phyloP scores from a whole-genome alignment of 2,329 filamentous ascomycete species.

The Pyrenophora teres region DNA sequence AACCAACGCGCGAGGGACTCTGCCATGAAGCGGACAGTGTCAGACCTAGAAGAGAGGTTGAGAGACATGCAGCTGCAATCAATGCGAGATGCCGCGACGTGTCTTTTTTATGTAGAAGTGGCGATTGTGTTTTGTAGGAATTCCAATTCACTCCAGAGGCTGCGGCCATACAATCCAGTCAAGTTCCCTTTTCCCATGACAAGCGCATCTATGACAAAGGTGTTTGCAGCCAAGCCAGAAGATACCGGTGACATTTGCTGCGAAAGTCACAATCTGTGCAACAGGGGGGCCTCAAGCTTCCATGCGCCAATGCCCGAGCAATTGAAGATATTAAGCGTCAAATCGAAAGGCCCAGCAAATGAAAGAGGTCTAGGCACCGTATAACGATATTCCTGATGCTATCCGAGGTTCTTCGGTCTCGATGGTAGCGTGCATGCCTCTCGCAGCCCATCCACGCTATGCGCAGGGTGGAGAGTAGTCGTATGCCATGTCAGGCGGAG shows the following conservation, averaged over 20 bases:
- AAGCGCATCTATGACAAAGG: conserved; percentile 29
- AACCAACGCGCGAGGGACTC: neutral
- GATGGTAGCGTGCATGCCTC: conserved; percentile 31
- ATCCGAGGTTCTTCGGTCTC: conserved; percentile 17
- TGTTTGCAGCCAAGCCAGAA: conserved; percentile 26
- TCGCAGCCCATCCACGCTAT: conserved; percentile 19
- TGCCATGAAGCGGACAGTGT: neutral
- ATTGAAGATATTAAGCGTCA: conserved; percentile 22
- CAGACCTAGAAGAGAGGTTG: too few relatives aligned
- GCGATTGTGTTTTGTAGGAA: conserved; percentile 10
- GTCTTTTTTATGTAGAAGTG: neutral
- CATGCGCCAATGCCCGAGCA: conserved; percentile 26
- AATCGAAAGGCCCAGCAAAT: conserved; percentile 24
- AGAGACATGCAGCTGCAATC: neutral
- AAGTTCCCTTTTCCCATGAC: conserved; percentile 26
- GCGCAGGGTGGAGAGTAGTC: conserved; percentile 30
- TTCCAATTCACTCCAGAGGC: conserved; percentile 25
- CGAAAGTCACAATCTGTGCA: conserved; percentile 35
- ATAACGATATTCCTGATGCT: neutral
- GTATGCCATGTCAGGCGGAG: conserved; percentile 15
- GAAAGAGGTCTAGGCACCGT: conserved; percentile 19
- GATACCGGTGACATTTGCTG: conserved; percentile 14
- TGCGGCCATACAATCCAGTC: conserved; percentile 34
- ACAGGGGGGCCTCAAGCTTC: conserved; percentile 35
- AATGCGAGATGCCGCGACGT: neutral